Evolutionary conservation across 495 filamentous ascomycete species (phyloP).

Genomic region (Aspergillus homomorphus): DNA sequence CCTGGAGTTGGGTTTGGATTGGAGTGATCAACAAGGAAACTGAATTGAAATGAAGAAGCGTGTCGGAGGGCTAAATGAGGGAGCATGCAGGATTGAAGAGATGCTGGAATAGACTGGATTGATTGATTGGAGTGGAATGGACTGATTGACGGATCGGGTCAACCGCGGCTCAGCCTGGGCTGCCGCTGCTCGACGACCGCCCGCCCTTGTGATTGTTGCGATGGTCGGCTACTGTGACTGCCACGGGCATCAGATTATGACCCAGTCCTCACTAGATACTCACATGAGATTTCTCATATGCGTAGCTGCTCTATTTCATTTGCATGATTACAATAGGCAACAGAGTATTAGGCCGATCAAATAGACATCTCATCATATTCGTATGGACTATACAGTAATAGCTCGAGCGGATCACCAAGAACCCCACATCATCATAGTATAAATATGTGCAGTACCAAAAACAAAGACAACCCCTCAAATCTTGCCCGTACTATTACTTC

Average conservation of each 20-base stretch:
- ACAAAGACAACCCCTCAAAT: slow-evolving; percentile 22
- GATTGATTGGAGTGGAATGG: slow-evolving; percentile 1
- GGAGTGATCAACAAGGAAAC: not conserved
- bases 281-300: too few species aligned
- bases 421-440: too few species aligned
- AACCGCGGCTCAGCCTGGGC: slow-evolving; percentile 31
- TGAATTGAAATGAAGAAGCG: not conserved
- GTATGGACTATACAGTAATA: too few species aligned
- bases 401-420: too few species aligned
- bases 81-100: not conserved
- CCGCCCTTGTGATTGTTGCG: not conserved
- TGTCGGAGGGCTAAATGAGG: not conserved
- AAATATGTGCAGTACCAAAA: not conserved
- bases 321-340: too few species aligned
- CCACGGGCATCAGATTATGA: too few species aligned
- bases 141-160: slow-evolving; percentile 13
- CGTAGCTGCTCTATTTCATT: too few species aligned
- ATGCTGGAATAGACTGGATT: not conserved
- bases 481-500: slow-evolving; percentile 4
- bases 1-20: not conserved
- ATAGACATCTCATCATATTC: too few species aligned
- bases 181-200: not conserved
- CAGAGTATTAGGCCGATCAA: too few species aligned
- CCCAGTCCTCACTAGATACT: too few species aligned
- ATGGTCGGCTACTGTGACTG: too few species aligned